These are phyloP conservation scores for Lepidium didymum DNA, from an alignment of 345 rosid genomes.

Conservation along the genomic window DNA sequence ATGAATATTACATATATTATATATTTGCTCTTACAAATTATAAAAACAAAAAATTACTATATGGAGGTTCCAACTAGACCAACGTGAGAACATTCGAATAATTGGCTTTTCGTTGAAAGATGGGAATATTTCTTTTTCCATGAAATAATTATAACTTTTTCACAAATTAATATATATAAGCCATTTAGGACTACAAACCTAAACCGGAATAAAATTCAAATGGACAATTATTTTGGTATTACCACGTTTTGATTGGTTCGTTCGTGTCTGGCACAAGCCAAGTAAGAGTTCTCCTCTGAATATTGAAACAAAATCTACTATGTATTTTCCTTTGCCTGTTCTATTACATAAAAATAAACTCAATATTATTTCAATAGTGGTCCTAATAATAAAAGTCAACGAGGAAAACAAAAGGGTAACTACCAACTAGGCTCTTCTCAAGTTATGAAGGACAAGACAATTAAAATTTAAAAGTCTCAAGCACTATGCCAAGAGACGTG, in stretches of 20 bases:
- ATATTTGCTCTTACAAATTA: not conserved
- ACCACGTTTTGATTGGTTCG: not conserved
- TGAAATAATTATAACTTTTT: not conserved
- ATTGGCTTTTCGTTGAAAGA: slow-evolving; percentile 14
- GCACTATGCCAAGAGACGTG: slow-evolving; percentile 21
- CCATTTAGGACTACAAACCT: not conserved
- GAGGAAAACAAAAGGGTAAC: not conserved
- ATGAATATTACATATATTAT: not conserved
- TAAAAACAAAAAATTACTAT: not conserved
- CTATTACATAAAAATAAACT: not conserved
- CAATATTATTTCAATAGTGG: not conserved
- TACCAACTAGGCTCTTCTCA: not conserved
- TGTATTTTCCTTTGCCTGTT: too few relatives aligned
- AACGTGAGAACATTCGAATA: slow-evolving; percentile 26
- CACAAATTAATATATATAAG: not conserved
- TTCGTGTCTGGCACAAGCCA: not conserved
- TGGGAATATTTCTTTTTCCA: slow-evolving; percentile 5
- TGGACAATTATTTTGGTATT: not conserved
- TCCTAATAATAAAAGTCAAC: slow-evolving; percentile 16
- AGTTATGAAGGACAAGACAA: slow-evolving; percentile 3
- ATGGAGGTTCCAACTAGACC: not conserved
- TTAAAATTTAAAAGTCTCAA: slow-evolving; percentile 8
- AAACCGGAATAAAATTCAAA: not conserved
- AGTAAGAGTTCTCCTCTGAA: not conserved
- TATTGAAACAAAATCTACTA: not conserved